Conservation (phyloP, 2,329 filamentous ascomycete genomes). For the Curvularia eragrostidis region DNA sequence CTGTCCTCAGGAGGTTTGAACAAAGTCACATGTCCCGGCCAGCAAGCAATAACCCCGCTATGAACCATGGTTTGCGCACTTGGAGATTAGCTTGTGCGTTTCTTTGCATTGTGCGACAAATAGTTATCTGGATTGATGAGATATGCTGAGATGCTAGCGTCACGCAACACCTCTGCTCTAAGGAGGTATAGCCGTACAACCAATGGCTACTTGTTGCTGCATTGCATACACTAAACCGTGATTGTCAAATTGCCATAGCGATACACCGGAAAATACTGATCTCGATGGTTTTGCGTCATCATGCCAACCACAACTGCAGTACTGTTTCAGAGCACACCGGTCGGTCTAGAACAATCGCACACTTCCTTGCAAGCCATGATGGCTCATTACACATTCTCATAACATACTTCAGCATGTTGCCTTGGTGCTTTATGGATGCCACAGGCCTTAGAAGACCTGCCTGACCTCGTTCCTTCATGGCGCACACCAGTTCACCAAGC, state of each 20-base stretch:
- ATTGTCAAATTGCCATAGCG: background rate
- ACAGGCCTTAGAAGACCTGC: background rate
- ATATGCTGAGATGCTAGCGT: no score
- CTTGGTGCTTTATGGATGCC: background rate
- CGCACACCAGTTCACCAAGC: constrained; percentile 29
- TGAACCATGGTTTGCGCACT: constrained; percentile 5
- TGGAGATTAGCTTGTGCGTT: background rate
- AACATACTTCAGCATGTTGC: background rate
- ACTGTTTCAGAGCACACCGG: background rate
- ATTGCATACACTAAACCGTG: background rate
- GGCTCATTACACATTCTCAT: background rate
- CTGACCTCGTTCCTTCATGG: constrained; percentile 8
- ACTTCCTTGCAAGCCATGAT: background rate
- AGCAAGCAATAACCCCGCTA: constrained; percentile 4
- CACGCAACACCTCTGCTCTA: background rate
- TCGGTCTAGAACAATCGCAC: constrained; percentile 2
- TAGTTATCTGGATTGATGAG: no score
- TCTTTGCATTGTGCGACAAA: background rate
- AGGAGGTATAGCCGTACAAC: background rate
- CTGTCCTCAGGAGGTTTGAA: background rate
- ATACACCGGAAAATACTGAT: background rate
- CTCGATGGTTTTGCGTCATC: constrained; percentile 9
- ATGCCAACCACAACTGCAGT: constrained; percentile 12
- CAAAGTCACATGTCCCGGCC: background rate
- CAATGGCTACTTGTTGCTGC: background rate